Evolutionary conservation across 192 early-diverging fungal species (phyloP).

Genomic region (Backusella parvicylindrica): DNA sequence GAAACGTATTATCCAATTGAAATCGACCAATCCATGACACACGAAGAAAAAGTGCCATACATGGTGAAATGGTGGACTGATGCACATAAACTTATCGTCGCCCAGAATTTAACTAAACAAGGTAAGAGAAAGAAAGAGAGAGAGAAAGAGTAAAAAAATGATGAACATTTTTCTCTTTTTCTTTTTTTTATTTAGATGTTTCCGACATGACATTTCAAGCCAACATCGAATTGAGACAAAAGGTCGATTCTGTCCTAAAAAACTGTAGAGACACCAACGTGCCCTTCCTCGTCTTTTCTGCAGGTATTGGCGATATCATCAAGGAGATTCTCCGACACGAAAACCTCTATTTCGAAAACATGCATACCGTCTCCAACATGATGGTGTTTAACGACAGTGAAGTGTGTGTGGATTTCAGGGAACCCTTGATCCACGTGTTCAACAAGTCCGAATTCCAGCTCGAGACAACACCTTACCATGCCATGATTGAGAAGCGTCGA

Average conservation of each 20-base stretch:
- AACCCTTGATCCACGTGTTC: slow-evolving; percentile 68
- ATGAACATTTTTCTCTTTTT: neutral
- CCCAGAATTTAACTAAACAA: slow-evolving; percentile 41
- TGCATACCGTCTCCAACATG: slow-evolving; percentile 71
- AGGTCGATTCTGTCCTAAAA: slow-evolving; percentile 39
- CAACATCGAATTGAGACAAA: slow-evolving; percentile 46
- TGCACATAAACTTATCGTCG: slow-evolving; percentile 56
- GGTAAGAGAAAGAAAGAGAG: slow-evolving; percentile 10
- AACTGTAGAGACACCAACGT: slow-evolving; percentile 30
- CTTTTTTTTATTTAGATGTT: slow-evolving; percentile 29
- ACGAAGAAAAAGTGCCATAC: slow-evolving; percentile 55
- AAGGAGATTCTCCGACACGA: slow-evolving; percentile 46
- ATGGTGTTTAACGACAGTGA: slow-evolving; percentile 60
- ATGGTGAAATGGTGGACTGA: slow-evolving; percentile 74
- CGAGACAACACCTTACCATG: slow-evolving; percentile 41
- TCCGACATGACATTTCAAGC: slow-evolving; percentile 45
- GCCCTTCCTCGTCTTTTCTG: slow-evolving; percentile 71
- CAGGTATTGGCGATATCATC: slow-evolving; percentile 66
- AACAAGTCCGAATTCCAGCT: slow-evolving; percentile 67
- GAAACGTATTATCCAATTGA: slow-evolving; percentile 76
- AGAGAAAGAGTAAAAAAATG: neutral
- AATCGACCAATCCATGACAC: slow-evolving; percentile 42
- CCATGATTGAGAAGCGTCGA: slow-evolving; percentile 36
- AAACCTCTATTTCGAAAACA: slow-evolving; percentile 43
- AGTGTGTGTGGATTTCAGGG: slow-evolving; percentile 55